These are phyloP conservation scores for Platanthera zijinensis DNA, from an alignment of 106 monocot species.

Conservation along the genomic window DNA sequence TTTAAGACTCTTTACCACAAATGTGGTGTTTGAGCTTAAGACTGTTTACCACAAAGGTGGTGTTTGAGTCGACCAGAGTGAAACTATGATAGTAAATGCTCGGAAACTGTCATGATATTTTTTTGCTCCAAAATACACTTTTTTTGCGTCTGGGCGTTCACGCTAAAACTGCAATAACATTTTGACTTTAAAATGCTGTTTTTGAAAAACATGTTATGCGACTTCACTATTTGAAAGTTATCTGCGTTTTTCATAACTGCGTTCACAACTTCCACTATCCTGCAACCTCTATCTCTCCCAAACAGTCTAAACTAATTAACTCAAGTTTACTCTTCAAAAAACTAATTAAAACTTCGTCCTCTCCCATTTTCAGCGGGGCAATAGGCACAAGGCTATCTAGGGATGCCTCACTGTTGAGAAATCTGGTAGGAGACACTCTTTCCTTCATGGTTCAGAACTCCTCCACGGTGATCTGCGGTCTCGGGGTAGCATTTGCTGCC, in stretches of 20 bases:
- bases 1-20: too few species aligned
- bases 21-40: too few species aligned
- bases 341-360: not conserved
- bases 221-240: too few species aligned
- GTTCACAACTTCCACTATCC: not conserved
- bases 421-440: slow-evolving; percentile 44
- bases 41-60: too few species aligned
- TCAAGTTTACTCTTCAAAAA: too few species aligned
- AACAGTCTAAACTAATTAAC: not conserved
- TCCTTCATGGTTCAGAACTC: slow-evolving; percentile 25
- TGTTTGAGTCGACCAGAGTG: too few species aligned
- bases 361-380: slow-evolving; percentile 29
- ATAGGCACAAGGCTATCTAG: slow-evolving; percentile 50
- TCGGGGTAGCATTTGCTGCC: slow-evolving; percentile 33
- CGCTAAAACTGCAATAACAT: not conserved
- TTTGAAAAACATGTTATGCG: too few species aligned
- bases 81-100: too few species aligned
- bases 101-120: too few species aligned
- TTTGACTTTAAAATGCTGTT: too few species aligned
- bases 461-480: slow-evolving; percentile 18
- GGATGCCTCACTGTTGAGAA: slow-evolving; percentile 34
- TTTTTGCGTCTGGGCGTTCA: not conserved
- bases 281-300: not conserved
- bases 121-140: too few species aligned
- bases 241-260: not conserved